A percentile compares a stretch with the other conserved stretches of the same genome.
phyloP scores from a whole-genome alignment of 2,329 filamentous ascomycete genomes.

The Rhinocladiella similis region DNA sequence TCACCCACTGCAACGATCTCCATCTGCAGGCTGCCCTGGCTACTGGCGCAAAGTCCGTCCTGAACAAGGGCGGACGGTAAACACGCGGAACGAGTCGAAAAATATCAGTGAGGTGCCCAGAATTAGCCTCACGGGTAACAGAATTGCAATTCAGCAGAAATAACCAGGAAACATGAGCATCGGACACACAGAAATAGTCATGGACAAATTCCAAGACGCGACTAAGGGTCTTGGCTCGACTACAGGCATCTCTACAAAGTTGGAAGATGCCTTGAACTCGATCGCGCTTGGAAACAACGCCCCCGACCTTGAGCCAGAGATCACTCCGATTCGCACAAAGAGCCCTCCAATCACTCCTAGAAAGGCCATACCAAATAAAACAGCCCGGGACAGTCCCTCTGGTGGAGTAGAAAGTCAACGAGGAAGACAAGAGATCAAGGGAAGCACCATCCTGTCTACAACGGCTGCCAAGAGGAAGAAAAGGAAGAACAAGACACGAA shows the following conservation, averaged over 20 bases:
- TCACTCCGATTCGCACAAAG: slow-evolving; percentile 26
- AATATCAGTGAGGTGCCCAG: neutral
- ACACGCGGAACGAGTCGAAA: slow-evolving; percentile 22
- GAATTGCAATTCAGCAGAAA: neutral
- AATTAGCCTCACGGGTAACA: neutral
- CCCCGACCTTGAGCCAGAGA: slow-evolving; percentile 26
- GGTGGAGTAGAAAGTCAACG: slow-evolving; percentile 12
- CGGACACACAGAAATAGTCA: slow-evolving; percentile 17
- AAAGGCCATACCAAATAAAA: slow-evolving; percentile 11
- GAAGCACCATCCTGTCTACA: slow-evolving; percentile 33
- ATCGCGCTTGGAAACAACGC: slow-evolving; percentile 15
- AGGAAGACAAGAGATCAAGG: slow-evolving; percentile 29
- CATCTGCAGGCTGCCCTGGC: slow-evolving; percentile 33
- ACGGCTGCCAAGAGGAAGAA: slow-evolving; percentile 39
- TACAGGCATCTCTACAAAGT: slow-evolving; percentile 4
- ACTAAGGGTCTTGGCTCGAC: neutral
- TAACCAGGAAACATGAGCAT: slow-evolving; percentile 17
- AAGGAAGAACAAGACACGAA: slow-evolving; percentile 41
- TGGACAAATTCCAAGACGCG: slow-evolving; percentile 13
- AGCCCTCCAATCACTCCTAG: slow-evolving; percentile 24
- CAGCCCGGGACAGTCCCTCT: neutral
- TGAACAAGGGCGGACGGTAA: slow-evolving; percentile 54
- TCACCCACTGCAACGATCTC: slow-evolving; percentile 4
- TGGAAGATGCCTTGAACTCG: slow-evolving; percentile 16
- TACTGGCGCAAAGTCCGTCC: slow-evolving; percentile 52